phyloP scores from a whole-genome alignment of 2,329 filamentous ascomycete genomes.

The Aureobasidium sp. region DNA sequence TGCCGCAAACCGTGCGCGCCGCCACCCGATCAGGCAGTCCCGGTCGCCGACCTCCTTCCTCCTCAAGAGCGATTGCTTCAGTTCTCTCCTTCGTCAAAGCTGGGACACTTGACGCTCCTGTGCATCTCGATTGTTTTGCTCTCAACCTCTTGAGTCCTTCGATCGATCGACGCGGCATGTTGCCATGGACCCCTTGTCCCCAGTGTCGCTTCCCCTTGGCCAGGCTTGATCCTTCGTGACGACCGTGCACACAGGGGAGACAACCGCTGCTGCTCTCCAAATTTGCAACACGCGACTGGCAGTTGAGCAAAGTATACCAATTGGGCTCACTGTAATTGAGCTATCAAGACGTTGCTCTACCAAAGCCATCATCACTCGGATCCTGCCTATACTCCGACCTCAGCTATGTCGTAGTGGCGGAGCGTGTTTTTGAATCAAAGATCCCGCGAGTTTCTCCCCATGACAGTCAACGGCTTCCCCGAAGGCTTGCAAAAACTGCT shows the following conservation, averaged over 20 bases:
- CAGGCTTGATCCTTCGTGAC: conserved; percentile 8
- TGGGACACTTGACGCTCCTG: not conserved
- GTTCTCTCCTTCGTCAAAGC: not conserved
- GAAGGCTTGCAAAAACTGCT: not conserved
- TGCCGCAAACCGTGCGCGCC: conserved; percentile 2
- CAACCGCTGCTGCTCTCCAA: not conserved
- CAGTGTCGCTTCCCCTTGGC: conserved; percentile 1
- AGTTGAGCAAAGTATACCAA: not conserved
- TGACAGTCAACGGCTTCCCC: not conserved
- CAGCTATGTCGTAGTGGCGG: not conserved
- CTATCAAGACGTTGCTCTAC: not conserved
- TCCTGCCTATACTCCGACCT: not conserved
- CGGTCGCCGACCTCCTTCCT: not conserved
- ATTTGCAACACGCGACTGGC: not conserved
- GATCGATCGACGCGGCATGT: conserved; percentile 8
- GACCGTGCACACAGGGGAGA: conserved; percentile 6
- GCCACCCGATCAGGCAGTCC: not conserved
- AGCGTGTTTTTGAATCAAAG: not conserved
- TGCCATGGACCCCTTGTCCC: conserved; percentile 8
- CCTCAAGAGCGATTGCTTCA: not conserved
- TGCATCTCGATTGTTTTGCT: not conserved
- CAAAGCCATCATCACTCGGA: not conserved
- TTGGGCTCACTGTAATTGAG: conserved; percentile 2
- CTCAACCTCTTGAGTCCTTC: not conserved
- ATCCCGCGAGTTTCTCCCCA: conserved; percentile 4